These are phyloP conservation scores for Coelomomyces lativittatus DNA, from an alignment of 371 early-diverging fungal genomes.

Conservation along the genomic window DNA sequence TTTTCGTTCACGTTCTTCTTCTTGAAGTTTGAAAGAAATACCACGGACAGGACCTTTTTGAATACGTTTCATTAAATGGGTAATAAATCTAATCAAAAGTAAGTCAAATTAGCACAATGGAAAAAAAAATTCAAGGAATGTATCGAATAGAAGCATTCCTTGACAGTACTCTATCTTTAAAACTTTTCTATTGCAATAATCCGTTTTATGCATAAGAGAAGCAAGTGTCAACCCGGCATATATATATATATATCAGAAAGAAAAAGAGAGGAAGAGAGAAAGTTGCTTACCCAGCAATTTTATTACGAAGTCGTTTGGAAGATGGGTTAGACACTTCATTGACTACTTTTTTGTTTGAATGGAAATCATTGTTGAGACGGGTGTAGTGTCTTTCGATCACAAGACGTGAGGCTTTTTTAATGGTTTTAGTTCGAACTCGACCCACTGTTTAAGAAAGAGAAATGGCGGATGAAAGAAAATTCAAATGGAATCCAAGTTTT, in stretches of 20 bases:
- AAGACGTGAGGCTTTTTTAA: slow-evolving; percentile 98
- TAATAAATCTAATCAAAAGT: slow-evolving; percentile 62
- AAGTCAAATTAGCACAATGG: background rate
- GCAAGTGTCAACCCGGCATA: background rate
- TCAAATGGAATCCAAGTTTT: no score
- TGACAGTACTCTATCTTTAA: no score
- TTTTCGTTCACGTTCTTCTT: slow-evolving; percentile 99
- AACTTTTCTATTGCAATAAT: background rate
- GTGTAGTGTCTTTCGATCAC: slow-evolving; percentile 99
- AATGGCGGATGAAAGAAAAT: no score
- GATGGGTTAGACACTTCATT: slow-evolving; percentile 95
- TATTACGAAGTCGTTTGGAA: slow-evolving; percentile 99
- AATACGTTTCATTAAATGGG: slow-evolving; percentile 99
- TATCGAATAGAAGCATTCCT: background rate
- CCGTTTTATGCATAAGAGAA: background rate
- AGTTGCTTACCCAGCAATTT: slow-evolving; percentile 92
- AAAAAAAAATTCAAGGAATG: background rate
- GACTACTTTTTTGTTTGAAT: slow-evolving; percentile 98
- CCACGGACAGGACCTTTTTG: slow-evolving; percentile 97
- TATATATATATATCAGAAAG: no score
- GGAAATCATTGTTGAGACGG: slow-evolving; percentile 97
- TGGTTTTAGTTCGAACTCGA: slow-evolving; percentile 89
- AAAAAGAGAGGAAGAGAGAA: no score
- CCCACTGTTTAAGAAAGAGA: slow-evolving; percentile 24
- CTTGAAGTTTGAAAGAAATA: slow-evolving; percentile 99